A percentile compares a stretch with the other conserved stretches of the same genome.
phyloP scores from a whole-genome alignment of 1,139 yeast species.

The Taphrina sp. region DNA sequence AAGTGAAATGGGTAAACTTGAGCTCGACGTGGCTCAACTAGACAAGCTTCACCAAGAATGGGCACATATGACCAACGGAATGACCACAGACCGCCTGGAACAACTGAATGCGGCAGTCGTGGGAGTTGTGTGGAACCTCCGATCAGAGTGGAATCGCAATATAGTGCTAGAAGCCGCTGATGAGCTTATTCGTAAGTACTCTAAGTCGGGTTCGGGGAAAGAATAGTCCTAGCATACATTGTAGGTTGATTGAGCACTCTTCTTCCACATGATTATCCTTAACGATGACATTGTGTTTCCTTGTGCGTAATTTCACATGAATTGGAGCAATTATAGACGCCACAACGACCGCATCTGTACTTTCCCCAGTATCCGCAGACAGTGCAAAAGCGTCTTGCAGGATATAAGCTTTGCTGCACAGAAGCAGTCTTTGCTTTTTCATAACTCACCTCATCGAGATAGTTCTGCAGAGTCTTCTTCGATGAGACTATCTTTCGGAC shows the following conservation, averaged over 20 bases:
- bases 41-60: constrained; percentile 43
- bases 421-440: constrained; percentile 41
- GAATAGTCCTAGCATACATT: too few relatives aligned
- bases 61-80: constrained; percentile 49
- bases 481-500: constrained; percentile 44
- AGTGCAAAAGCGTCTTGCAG: constrained; percentile 47
- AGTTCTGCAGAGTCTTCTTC: constrained; percentile 46
- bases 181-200: too few relatives aligned
- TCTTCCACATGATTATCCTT: too few relatives aligned
- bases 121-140: constrained; percentile 71
- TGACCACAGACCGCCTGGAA: constrained; percentile 71
- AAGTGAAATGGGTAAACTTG: too few relatives aligned
- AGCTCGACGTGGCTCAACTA: constrained; percentile 45
- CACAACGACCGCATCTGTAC: constrained; percentile 46
- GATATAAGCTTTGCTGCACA: constrained; percentile 42
- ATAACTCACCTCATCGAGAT: constrained; percentile 47
- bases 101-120: constrained; percentile 67
- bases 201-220: too few relatives aligned
- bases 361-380: constrained; percentile 49
- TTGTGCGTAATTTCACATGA: constrained; percentile 46
- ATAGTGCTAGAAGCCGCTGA: not conserved
- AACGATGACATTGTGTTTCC: constrained; percentile 46
- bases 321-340: constrained; percentile 46
- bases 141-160: constrained; percentile 64
- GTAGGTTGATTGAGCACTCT: too few relatives aligned